Conservation (phyloP, 2,329 filamentous ascomycete species). For the Clonostachys solani region DNA sequence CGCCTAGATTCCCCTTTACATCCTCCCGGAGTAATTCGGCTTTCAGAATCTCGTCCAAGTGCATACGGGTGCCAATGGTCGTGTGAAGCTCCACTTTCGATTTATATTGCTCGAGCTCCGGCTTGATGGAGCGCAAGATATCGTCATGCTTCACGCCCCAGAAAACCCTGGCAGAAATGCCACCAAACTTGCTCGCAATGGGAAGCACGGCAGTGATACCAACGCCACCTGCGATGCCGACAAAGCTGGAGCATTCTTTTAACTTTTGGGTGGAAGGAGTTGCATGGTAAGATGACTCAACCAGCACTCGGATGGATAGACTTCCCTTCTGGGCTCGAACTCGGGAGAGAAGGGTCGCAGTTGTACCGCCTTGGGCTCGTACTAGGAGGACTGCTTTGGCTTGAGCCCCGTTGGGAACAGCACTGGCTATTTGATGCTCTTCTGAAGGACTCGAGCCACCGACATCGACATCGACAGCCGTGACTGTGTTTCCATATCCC, state of each 20-base stretch:
- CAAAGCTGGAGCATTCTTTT: slow-evolving; percentile 7
- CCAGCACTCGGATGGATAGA: slow-evolving; percentile 6
- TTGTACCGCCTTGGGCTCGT: slow-evolving; percentile 10
- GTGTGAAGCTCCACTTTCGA: not conserved
- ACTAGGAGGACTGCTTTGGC: slow-evolving; percentile 8
- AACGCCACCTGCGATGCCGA: slow-evolving; percentile 8
- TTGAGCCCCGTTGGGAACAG: not conserved
- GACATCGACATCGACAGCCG: not conserved
- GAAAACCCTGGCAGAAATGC: slow-evolving; percentile 6
- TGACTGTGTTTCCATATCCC: not conserved
- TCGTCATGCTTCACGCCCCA: slow-evolving; percentile 9
- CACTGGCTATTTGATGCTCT: not conserved
- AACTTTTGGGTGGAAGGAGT: slow-evolving; percentile 6
- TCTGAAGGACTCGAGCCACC: not conserved
- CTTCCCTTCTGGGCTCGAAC: not conserved
- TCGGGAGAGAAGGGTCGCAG: slow-evolving; percentile 3
- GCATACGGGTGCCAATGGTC: slow-evolving; percentile 1
- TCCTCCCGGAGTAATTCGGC: slow-evolving; percentile 1
- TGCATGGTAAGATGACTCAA: slow-evolving; percentile 13
- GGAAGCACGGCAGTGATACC: slow-evolving; percentile 8
- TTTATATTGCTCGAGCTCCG: slow-evolving; percentile 5
- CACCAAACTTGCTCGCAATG: slow-evolving; percentile 3
- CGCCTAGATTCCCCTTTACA: slow-evolving; percentile 1
- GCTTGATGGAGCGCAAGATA: slow-evolving; percentile 2
- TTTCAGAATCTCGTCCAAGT: slow-evolving; percentile 2